A percentile compares a stretch with the other conserved stretches of the same genome.
Evolutionary conservation across 1,284 basidiomycete species (phyloP).

Genomic region (Moesziomyces parantarcticus): DNA sequence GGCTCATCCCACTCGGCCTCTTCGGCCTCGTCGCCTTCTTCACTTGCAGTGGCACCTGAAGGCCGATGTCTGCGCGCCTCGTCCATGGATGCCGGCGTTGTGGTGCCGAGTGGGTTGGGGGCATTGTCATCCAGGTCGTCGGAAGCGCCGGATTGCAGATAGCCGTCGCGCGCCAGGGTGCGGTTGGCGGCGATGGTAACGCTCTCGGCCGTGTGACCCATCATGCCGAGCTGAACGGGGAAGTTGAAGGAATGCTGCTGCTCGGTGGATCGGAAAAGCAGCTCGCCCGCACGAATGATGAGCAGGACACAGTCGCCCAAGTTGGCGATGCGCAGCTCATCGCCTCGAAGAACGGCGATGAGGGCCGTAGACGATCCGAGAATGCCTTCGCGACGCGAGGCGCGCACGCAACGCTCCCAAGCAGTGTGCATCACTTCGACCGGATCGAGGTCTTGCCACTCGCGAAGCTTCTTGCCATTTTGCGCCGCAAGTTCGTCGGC

Average conservation of each 20-base stretch:
- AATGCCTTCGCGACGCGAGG: slow-evolving; percentile 71
- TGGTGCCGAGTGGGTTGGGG: slow-evolving; percentile 45
- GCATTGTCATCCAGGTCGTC: slow-evolving; percentile 54
- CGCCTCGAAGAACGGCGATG: slow-evolving; percentile 74
- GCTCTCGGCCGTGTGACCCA: slow-evolving; percentile 76
- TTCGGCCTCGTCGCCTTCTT: slow-evolving; percentile 41
- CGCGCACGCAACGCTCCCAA: slow-evolving; percentile 71
- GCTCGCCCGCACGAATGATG: slow-evolving; percentile 80
- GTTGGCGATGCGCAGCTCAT: slow-evolving; percentile 87
- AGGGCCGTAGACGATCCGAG: slow-evolving; percentile 73
- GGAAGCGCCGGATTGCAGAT: slow-evolving; percentile 49
- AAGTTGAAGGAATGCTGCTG: slow-evolving; percentile 98
- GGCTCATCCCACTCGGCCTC: slow-evolving; percentile 63
- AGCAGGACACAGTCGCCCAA: slow-evolving; percentile 87
- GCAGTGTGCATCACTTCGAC: slow-evolving; percentile 74
- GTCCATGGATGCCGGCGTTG: slow-evolving; percentile 38
- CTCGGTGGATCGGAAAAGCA: slow-evolving; percentile 88
- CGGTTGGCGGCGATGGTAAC: slow-evolving; percentile 68
- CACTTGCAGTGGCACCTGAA: not conserved
- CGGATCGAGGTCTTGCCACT: slow-evolving; percentile 68
- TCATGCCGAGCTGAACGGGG: slow-evolving; percentile 86
- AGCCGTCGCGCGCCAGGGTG: slow-evolving; percentile 51
- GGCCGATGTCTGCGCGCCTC: slow-evolving; percentile 27
- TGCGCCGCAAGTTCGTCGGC: slow-evolving; percentile 42
- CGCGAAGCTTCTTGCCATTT: slow-evolving; percentile 46